Base-by-base conservation (phyloP, 106 monocot species). In the Dioscorea dumetorum region DNA sequence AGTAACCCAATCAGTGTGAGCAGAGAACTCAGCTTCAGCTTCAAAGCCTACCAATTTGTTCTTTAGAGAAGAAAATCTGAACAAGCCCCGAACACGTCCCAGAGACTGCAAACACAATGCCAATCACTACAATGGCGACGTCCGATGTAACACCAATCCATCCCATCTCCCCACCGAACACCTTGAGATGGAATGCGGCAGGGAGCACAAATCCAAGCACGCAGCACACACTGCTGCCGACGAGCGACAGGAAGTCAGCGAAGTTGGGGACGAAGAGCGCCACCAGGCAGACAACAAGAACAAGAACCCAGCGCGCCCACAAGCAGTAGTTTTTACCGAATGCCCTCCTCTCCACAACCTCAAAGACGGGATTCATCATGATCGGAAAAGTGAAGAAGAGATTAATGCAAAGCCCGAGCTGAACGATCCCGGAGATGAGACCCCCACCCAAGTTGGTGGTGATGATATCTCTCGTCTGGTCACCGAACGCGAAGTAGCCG, bases 301-400 rank as follows among this genome's bases (percentile, higher is more conserved):
- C 80, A 10, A 67, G 54, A 61, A 33, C 67, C 75, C 75, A 80
- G 50, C 80, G 57, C 61, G 60, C 24, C 80, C 80, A 75, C 23
- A 71, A 48, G 61, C 71, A 70, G 67, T 51, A 80, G 41, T 49
- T 16, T 75, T 75, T 67, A 6, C 24, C 66, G 34, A 61, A 64
- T 51, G 75, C 62, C 58, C 75, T 21, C 61, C 80, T 33, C 61
- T 80, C 80, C 52, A 80, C 32, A 3, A 80, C 75, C 67, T 80
- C 80, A 60, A 75, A 57, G 8, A 80, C 80, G 3, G 80, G 80
- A 48, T 80, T 75, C 80, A 80, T 80, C 80, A 80, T 80, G 17
- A 80, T 18, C 1, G 80, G 80, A 53, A 80, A 80, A 6, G 75
- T 75, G 70, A 80, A 70, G 80, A 80, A 80, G 13, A 80, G 71